Conservation (phyloP, 2,329 filamentous ascomycete genomes). For the Blastomyces percursus region DNA sequence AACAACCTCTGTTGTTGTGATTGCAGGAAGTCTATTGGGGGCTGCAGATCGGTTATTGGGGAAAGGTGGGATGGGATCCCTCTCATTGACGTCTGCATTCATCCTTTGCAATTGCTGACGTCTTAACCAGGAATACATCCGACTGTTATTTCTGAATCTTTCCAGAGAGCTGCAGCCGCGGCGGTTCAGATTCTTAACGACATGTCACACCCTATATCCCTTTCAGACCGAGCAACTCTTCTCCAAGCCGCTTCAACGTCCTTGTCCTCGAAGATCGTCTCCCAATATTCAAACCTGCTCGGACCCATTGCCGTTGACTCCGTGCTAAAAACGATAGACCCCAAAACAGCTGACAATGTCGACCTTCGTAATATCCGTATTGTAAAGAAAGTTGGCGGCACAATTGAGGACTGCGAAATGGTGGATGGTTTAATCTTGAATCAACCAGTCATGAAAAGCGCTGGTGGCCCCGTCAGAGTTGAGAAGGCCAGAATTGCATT, state of each 20-base stretch:
- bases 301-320: slow-evolving; percentile 98
- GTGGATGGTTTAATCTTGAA: slow-evolving; percentile 88
- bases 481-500: slow-evolving; percentile 96
- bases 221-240: slow-evolving; percentile 77
- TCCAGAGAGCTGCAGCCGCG: slow-evolving; percentile 84
- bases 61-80: slow-evolving; percentile 49
- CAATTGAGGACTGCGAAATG: slow-evolving; percentile 97
- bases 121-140: slow-evolving; percentile 61
- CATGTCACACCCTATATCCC: slow-evolving; percentile 88
- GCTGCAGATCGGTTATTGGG: slow-evolving; percentile 81
- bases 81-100: background rate
- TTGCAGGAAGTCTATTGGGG: slow-evolving; percentile 86
- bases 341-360: slow-evolving; percentile 91
- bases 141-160: slow-evolving; percentile 93
- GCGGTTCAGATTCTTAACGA: slow-evolving; percentile 83
- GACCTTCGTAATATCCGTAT: slow-evolving; percentile 95
- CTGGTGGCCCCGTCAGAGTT: slow-evolving; percentile 79
- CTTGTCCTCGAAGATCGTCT: slow-evolving; percentile 96
- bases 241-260: slow-evolving; percentile 96
- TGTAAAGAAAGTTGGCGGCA: slow-evolving; percentile 94
- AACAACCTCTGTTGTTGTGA: slow-evolving; percentile 95
- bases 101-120: background rate
- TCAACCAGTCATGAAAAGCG: slow-evolving; percentile 87
- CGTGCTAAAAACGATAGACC: slow-evolving; percentile 88
- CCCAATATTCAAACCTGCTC: slow-evolving; percentile 86